Evolutionary conservation across 345 rosid genomes (phyloP).

Genomic region (Citrus sinensis): DNA sequence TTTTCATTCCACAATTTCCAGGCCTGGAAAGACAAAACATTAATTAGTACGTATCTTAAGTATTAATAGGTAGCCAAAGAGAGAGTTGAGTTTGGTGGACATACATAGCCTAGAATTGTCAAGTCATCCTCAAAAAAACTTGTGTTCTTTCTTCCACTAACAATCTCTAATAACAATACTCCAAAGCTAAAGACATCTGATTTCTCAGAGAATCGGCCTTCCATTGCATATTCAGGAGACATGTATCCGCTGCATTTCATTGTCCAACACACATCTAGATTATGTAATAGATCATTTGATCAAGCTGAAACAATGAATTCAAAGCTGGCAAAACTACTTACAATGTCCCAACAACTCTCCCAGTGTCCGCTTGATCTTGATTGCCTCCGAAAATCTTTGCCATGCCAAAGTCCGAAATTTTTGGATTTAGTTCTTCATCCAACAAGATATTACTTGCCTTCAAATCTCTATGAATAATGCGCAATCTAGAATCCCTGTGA

Average conservation of each 20-base stretch:
- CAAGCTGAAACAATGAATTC: neutral
- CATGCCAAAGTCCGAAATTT: conserved; percentile 9
- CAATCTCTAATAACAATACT: neutral
- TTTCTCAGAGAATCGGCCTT: neutral
- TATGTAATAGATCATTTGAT: neutral
- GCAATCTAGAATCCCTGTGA: neutral
- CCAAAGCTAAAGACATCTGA: neutral
- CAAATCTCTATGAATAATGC: conserved; percentile 29
- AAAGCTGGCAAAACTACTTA: conserved; percentile 2
- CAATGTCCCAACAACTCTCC: conserved; percentile 29
- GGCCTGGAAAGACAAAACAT: conserved; percentile 4
- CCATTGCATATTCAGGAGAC: neutral
- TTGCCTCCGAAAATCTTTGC: neutral
- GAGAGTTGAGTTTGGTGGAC: neutral
- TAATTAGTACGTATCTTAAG: neutral
- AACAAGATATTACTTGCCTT: conserved; percentile 34
- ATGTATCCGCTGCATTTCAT: neutral
- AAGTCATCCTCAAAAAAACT: neutral
- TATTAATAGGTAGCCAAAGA: neutral
- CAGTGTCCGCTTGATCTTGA: conserved; percentile 23
- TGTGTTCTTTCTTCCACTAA: neutral
- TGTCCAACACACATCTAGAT: neutral
- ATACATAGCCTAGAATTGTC: neutral
- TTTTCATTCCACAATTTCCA: conserved; percentile 25
- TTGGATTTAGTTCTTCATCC: conserved; percentile 17